Conservation (phyloP, 2,329 filamentous ascomycete species). For the Sphaerulina musiva region DNA sequence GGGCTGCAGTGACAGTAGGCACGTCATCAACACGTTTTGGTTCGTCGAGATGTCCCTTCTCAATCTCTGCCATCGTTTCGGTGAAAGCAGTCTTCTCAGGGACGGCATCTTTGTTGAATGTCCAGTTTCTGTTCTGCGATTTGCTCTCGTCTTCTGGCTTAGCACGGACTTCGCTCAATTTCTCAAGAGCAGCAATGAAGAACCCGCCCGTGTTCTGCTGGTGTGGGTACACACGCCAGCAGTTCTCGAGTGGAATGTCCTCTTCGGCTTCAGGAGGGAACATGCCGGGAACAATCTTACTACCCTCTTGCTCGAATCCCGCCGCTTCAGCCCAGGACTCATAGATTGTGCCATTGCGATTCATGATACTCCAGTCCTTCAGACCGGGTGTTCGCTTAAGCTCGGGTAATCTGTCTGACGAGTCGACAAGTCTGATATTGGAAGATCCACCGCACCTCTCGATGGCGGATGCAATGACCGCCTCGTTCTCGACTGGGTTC, state of each 20-base stretch:
- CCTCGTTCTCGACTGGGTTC: slow-evolving; percentile 97
- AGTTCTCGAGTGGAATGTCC: slow-evolving; percentile 73
- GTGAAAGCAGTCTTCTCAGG: slow-evolving; percentile 26
- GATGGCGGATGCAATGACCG: slow-evolving; percentile 81
- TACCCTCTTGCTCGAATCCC: slow-evolving; percentile 48
- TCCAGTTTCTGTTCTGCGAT: slow-evolving; percentile 31
- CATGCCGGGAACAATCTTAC: slow-evolving; percentile 74
- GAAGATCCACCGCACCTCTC: slow-evolving; percentile 76
- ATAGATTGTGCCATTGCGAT: slow-evolving; percentile 74
- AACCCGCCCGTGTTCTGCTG: slow-evolving; percentile 94
- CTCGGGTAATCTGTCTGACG: slow-evolving; percentile 66
- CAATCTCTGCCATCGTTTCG: slow-evolving; percentile 40
- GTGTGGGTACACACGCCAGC: slow-evolving; percentile 91
- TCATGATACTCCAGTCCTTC: slow-evolving; percentile 82
- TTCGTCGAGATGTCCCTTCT: slow-evolving; percentile 23
- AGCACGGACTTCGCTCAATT: slow-evolving; percentile 76
- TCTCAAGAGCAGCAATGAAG: slow-evolving; percentile 93
- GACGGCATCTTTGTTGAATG: slow-evolving; percentile 23
- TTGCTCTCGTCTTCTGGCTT: slow-evolving; percentile 60
- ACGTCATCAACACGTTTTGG: slow-evolving; percentile 11
- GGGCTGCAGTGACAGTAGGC: slow-evolving; percentile 4
- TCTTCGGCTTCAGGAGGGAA: slow-evolving; percentile 61
- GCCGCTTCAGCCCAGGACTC: slow-evolving; percentile 66
- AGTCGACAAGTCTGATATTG: slow-evolving; percentile 81
- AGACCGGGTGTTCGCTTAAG: slow-evolving; percentile 73